Evolutionary conservation across 495 filamentous ascomycete species (phyloP), one percentile per base, ranked within the genome.

Genomic region (Trichocladium uniseriatum): DNA sequence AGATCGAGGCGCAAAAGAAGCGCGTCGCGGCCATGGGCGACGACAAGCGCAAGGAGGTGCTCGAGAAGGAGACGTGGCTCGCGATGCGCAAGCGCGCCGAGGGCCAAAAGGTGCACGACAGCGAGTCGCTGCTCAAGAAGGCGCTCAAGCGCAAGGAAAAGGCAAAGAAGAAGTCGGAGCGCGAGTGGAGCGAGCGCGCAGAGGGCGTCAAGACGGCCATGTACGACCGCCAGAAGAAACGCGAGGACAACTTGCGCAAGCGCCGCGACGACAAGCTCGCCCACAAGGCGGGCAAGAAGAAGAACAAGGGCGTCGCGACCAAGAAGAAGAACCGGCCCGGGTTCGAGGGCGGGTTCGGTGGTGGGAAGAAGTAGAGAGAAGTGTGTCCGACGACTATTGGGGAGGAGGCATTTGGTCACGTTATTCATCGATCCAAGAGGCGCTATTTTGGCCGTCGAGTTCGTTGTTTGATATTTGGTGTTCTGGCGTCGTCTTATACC

Each of bases 21-120:
- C 72, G 88, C 35, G 58, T 96, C 31, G 76, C 75, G 27, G 73
- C 68, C 27, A 78, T 95, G 66, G 80, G 86, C 52, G 79, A 81
- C 3, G 76, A 80, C 52, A 91, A 95, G 69, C 84, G 81, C 35
- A 83, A 80, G 41, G 84, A 92, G 45, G 78, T 97, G 18, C 79
- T 86, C 51, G 89, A 96, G 68, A 96, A 96, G 70, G 91, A 98
- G 60, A 66, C 80, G 42, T 98, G 92, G 92, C 73, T 94, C 49
- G 91, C 89, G 43, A 92, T 91, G 6, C 80, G 88, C 66, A 87
- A 90, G 65, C 82, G 86, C 21, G 88, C 86, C 3, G 85, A 91
- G 54, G 88, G 92, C 22, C 89, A 95, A 62, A 87, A 89, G 56
- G 81, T 95, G n/a, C 76, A 80, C 49, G 89, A 97, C 52, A 86